Percentiles rank a stretch among this genome's conserved stretches.
phyloP scores from a whole-genome alignment of 257 asterid species.

The Lavandula angustifolia region DNA sequence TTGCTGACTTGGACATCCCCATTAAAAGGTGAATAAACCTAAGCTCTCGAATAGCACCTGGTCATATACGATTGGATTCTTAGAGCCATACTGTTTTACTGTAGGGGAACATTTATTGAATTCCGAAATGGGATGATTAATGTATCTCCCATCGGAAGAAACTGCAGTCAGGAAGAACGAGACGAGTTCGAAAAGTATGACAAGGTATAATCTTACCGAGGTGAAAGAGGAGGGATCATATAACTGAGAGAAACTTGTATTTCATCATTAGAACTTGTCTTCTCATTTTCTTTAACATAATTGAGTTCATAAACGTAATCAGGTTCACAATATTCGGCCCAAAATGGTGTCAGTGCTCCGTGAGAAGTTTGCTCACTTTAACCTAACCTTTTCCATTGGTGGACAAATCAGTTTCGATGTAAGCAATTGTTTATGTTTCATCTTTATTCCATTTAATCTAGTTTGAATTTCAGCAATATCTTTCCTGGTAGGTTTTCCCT shows the following conservation, averaged over 20 bases:
- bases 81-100: constrained; percentile 27
- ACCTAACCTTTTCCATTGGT: constrained; percentile 86
- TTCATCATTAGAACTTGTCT: background rate
- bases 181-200: constrained; percentile 94
- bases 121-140: constrained; percentile 97
- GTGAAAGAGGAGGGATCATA: background rate
- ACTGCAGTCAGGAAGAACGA: constrained; percentile 98
- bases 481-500: constrained; percentile 72
- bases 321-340: constrained; percentile 80
- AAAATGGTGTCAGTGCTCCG: constrained; percentile 83
- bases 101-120: constrained; percentile 93
- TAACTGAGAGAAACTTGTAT: constrained; percentile 18
- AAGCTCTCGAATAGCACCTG: constrained; percentile 20
- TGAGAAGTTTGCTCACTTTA: constrained; percentile 75
- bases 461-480: constrained; percentile 26
- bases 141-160: constrained; percentile 96
- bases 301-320: constrained; percentile 32
- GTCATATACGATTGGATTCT: constrained; percentile 24
- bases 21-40: constrained; percentile 72
- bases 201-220: constrained; percentile 57
- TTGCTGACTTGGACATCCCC: constrained; percentile 97
- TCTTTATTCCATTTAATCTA: constrained; percentile 5
- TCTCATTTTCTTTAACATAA: constrained; percentile 22
- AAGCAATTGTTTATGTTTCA: constrained; percentile 36
- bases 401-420: constrained; percentile 99